These are phyloP conservation scores for Durio zibethinus DNA, from an alignment of 345 rosid species.

Conservation along the genomic window DNA sequence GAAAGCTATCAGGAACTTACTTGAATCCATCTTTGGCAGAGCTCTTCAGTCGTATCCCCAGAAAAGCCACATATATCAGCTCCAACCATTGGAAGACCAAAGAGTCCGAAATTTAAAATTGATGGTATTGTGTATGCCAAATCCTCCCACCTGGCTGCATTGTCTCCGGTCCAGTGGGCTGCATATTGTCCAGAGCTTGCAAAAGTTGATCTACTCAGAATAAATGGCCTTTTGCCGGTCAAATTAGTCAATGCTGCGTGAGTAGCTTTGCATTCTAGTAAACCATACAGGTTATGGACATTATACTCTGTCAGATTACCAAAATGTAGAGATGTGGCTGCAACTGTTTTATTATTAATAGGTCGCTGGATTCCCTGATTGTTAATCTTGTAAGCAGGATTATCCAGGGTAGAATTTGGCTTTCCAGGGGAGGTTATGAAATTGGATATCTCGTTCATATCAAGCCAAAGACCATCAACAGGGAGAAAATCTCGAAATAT, in stretches of 20 bases:
- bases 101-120: constrained; percentile 60
- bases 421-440: constrained; percentile 44
- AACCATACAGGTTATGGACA: constrained; percentile 67
- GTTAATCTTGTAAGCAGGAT: constrained; percentile 74
- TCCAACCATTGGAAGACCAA: constrained; percentile 85
- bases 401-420: constrained; percentile 47
- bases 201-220: constrained; percentile 70
- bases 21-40: constrained; percentile 78
- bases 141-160: constrained; percentile 66
- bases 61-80: constrained; percentile 76
- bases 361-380: constrained; percentile 33
- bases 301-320: constrained; percentile 58
- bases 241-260: constrained; percentile 43
- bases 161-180: constrained; percentile 85
- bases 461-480: constrained; percentile 72
- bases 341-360: constrained; percentile 41
- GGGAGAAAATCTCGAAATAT: constrained; percentile 43
- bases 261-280: constrained; percentile 62
- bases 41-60: constrained; percentile 58
- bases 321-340: constrained; percentile 52
- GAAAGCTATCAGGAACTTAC: constrained; percentile 29
- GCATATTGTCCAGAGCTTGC: constrained; percentile 71
- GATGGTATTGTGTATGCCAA: constrained; percentile 58
- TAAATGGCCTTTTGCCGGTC: constrained; percentile 59
- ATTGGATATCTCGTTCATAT: constrained; percentile 75